These are phyloP conservation scores for Casuarina cunninghamiana DNA, from an alignment of 306 rosid genomes.

Conservation along the genomic window DNA sequence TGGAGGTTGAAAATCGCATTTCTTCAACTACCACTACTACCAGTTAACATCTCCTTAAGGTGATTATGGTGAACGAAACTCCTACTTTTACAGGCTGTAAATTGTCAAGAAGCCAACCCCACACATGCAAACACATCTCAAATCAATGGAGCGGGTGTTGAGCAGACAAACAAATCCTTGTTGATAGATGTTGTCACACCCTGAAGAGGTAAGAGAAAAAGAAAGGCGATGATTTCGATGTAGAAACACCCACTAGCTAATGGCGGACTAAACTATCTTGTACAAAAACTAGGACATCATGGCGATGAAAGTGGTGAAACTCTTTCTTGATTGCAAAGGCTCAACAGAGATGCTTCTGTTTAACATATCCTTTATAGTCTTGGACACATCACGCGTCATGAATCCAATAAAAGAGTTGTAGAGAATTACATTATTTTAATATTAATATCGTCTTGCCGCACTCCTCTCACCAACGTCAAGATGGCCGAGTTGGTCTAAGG, in stretches of 20 bases:
- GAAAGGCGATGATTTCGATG: neutral
- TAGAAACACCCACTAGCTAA: neutral
- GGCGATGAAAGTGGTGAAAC: neutral
- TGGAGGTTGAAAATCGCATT: neutral
- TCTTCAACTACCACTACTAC: no score
- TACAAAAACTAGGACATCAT: neutral
- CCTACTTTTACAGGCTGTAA: neutral
- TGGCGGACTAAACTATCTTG: neutral
- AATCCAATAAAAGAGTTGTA: no score
- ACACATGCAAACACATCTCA: neutral
- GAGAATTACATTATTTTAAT: no score
- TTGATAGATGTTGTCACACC: neutral
- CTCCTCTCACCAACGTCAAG: conserved; percentile 15
- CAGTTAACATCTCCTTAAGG: neutral
- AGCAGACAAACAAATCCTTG: no score
- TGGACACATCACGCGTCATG: no score
- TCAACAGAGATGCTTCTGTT: no score
- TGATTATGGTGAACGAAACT: conserved; percentile 1
- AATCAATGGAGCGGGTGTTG: no score
- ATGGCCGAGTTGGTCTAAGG: conserved; percentile 71
- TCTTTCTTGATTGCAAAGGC: neutral
- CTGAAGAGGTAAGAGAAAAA: neutral
- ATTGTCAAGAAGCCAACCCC: conserved; percentile 6
- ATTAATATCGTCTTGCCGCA: no score
- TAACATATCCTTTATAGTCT: no score